Base-by-base conservation (phyloP, 148 eudicot species). In the Cornus florida region DNA sequence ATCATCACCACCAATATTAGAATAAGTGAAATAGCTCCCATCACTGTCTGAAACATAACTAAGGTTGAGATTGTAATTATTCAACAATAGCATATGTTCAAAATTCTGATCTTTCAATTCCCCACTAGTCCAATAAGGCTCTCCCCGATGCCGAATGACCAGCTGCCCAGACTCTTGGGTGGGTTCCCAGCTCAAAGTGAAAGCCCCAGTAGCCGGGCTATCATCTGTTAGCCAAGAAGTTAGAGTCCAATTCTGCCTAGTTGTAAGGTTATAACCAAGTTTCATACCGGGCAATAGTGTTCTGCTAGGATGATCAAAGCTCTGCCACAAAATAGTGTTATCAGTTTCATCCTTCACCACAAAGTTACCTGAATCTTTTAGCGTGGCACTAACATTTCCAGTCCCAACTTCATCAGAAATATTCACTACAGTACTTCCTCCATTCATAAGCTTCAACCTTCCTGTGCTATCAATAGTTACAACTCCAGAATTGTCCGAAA, bases 91-190 rank as follows among this genome's bases (percentile, higher is more conserved):
- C 74, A 78, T 70, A 43, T 43, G 67, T 33, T 68, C 67, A 22
- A 70, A 78, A 5, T 48, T 70, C 20, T 57, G 74, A 19, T 70
- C 31, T 23, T 33, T 22, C 46, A 77, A 7, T 16, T 4, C 14
- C 43, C 76, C 82, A 28, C 77, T 80, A 57, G 75, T 70, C 83
- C 83, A 75, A 53, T 75, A 81, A 71, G 31, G 43, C 60, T 69
- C 75, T 6, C 75, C 79, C 10, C 83, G 8, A 2, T 48, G 24
- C 16, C 69, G 70, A 41, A 81, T 70, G 7, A 81, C 70, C 35
- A 81, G 32, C 43, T 76, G 57, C 17, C 11, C 48, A 7, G 73
- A 38, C 10, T 43, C 70, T 17, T 59, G 10, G 1, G 10, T 11
- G 2, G 53, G 14, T 46, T 81, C 75, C 75, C 73, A 75, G 46